Base-by-base conservation (phyloP, 2,329 filamentous ascomycete genomes). In the Leptographium lundbergii region DNA sequence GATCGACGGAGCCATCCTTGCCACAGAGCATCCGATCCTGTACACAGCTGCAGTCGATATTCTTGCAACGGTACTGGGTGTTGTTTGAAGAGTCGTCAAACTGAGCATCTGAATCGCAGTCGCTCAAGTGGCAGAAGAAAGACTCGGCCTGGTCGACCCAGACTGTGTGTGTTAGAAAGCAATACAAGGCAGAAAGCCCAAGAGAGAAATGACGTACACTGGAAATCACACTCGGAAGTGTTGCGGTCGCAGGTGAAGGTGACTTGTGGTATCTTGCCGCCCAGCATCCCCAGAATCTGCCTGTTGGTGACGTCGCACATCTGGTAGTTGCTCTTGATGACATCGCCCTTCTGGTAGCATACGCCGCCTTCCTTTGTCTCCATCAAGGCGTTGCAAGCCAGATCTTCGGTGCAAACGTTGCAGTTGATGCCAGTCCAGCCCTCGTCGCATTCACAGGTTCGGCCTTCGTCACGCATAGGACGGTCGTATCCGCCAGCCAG, bases 351-450 rank as follows among this genome's bases (percentile, higher is more conserved):
- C 68, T 89, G 87, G 70, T 96, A 97, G 75, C 94, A 99, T 13
- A 96, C 85, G 36, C 91, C 94, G 53, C 86, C 90, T 62, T 89
- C 81, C 4, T 82, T 82, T 17, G 86, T 84, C 4, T 89, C 89
- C 85, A 95, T 95, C 72, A 99, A 77, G 39, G 89, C 85, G 69
- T 94, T 84, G 69, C 94, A 99, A 19, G 88, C 91, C 65, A 87
- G 77, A 70, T 97, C 80, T 4, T 85, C 84, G 61, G 87, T 85
- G 73, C 94, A 99, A 59, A 99, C 89, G 67, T 94, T 99, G 81
- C 94, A 99, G 77, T 99, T 99, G 74, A 99, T 92, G 63, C 94
- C 94, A 48, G 82, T 82, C 94, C 94, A 99, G 59, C 94, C 94
- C 45, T 95, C 88, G 68, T 91, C 87, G 72, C 94, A 99, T 50